These are phyloP conservation scores for Boletus subluridellus DNA, from an alignment of 1,284 basidiomycete species.

Conservation along the genomic window DNA sequence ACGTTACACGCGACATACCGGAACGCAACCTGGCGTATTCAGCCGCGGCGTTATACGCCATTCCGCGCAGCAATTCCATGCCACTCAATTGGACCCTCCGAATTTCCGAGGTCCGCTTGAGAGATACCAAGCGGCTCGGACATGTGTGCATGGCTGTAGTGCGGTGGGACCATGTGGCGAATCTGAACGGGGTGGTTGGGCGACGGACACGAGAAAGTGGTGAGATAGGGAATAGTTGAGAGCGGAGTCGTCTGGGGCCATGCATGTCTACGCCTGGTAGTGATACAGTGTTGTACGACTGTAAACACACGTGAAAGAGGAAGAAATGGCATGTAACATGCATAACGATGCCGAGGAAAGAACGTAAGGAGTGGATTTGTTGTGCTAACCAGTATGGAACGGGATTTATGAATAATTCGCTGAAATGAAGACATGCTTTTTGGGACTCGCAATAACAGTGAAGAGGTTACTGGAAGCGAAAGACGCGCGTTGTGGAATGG, in stretches of 20 bases:
- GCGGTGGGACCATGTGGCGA: conserved; percentile 14
- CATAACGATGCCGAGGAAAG: conserved; percentile 52
- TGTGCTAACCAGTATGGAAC: neutral
- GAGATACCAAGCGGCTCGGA: conserved; percentile 28
- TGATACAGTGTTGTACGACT: conserved; percentile 35
- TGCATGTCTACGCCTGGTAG: conserved; percentile 32
- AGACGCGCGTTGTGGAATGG: too few relatives aligned
- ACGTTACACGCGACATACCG: conserved; percentile 2
- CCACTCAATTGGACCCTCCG: conserved; percentile 57
- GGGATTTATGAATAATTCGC: neutral
- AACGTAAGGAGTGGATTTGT: conserved; percentile 48
- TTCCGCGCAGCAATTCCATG: conserved; percentile 60
- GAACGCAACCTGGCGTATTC: conserved; percentile 27
- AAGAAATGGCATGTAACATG: conserved; percentile 49
- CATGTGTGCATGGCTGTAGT: conserved; percentile 22
- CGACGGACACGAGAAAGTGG: conserved; percentile 61
- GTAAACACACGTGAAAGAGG: conserved; percentile 39
- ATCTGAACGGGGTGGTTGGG: conserved; percentile 38
- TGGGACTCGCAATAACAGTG: conserved; percentile 51
- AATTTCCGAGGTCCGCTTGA: conserved; percentile 51
- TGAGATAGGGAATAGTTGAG: conserved; percentile 58
- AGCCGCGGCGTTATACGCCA: conserved; percentile 52
- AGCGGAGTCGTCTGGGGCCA: conserved; percentile 23
- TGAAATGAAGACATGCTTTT: neutral
- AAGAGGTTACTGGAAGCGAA: too few relatives aligned